Evolutionary conservation across 805 yeast species (phyloP).

Genomic region (Teunomyces barrocoloradensis): DNA sequence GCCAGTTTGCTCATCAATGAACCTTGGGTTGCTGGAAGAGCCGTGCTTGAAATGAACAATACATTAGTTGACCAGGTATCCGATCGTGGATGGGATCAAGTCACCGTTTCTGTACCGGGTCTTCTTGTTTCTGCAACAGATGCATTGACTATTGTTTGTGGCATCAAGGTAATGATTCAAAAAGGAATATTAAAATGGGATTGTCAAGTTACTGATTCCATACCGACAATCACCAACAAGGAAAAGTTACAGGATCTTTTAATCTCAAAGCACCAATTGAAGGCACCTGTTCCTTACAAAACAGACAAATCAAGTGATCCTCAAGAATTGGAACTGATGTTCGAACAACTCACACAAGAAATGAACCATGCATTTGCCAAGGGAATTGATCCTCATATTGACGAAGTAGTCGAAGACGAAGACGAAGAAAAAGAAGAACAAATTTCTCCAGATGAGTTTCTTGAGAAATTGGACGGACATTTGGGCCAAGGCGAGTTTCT

Average conservation of each 20-base stretch:
- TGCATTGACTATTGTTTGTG: neutral
- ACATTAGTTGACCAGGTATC: neutral
- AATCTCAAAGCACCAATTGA: neutral
- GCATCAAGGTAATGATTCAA: neutral
- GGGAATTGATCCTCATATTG: neutral
- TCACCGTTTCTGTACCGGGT: neutral
- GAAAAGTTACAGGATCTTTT: neutral
- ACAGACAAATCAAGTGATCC: neutral
- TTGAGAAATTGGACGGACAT: neutral
- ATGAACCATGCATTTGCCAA: no score
- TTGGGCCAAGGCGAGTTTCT: constrained; percentile 4
- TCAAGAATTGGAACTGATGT: neutral
- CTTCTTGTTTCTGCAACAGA: neutral
- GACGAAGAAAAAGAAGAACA: constrained; percentile 3
- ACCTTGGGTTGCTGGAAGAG: constrained; percentile 7
- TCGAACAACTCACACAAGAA: neutral
- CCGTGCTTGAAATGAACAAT: neutral
- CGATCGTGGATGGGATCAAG: neutral
- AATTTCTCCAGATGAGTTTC: neutral
- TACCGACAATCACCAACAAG: neutral
- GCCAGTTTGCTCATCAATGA: neutral
- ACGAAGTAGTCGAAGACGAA: neutral
- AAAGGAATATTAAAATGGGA: neutral
- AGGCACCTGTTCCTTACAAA: neutral
- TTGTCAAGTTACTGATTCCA: neutral